phyloP scores from a whole-genome alignment of 2,329 filamentous ascomycete species.

The Alternaria triticimaculans region DNA sequence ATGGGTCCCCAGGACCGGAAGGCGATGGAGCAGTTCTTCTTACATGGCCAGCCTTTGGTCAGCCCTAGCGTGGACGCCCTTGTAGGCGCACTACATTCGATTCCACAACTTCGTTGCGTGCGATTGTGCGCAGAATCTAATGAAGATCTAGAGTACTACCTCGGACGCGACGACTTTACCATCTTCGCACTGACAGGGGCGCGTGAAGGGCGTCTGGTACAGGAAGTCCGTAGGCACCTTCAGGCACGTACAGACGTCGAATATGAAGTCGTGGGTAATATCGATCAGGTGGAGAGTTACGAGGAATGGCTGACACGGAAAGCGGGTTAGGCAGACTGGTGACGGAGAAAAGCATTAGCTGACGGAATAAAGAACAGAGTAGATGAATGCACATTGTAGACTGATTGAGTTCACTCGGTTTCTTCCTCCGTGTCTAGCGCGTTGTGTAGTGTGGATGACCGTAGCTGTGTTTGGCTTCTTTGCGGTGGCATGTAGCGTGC shows the following conservation, averaged over 20 bases:
- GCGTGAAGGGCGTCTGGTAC: neutral
- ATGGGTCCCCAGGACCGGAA: neutral
- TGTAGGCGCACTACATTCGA: neutral
- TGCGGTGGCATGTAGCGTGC: neutral
- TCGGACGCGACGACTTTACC: no score
- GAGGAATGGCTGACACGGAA: neutral
- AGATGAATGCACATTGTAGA: no score
- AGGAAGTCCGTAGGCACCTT: neutral
- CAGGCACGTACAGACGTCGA: neutral
- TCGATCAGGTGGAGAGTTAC: neutral
- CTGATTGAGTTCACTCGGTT: no score
- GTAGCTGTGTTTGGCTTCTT: neutral
- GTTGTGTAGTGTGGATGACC: neutral
- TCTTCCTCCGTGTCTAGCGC: neutral
- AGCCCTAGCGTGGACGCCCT: neutral
- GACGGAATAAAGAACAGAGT: no score
- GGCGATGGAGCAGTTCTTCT: neutral
- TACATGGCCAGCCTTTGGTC: neutral
- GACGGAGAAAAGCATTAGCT: no score
- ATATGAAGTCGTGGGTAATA: neutral
- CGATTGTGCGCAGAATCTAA: no score
- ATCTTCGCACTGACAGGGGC: neutral
- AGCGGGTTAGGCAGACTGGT: no score
- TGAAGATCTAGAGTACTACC: no score
- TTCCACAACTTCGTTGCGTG: neutral